Evolutionary conservation across 441 rosid species (phyloP).

Genomic region (Oxalis stricta): DNA sequence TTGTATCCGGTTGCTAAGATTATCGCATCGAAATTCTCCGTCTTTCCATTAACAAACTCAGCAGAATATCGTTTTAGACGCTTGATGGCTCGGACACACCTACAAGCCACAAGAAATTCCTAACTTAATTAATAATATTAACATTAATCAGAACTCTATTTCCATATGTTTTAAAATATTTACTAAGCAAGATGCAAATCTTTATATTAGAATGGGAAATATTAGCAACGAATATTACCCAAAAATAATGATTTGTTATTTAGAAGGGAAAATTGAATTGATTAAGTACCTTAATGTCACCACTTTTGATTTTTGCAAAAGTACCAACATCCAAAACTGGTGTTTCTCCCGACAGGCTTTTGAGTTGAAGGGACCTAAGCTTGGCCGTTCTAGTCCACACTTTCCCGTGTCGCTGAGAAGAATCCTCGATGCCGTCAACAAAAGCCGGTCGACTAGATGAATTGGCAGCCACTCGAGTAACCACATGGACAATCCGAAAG

Average conservation of each 20-base stretch:
- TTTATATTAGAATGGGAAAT: too few relatives aligned
- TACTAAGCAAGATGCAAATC: too few relatives aligned
- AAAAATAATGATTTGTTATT: too few relatives aligned
- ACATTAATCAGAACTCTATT: too few relatives aligned
- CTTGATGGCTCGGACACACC: slow-evolving; percentile 42
- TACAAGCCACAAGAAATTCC: too few relatives aligned
- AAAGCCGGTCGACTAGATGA: slow-evolving; percentile 43
- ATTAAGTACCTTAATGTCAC: slow-evolving; percentile 43
- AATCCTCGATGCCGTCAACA: slow-evolving; percentile 39
- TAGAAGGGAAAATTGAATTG: too few relatives aligned
- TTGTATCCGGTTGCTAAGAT: slow-evolving; percentile 64
- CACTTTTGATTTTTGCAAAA: slow-evolving; percentile 42
- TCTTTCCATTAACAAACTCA: slow-evolving; percentile 35
- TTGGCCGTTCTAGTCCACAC: slow-evolving; percentile 41
- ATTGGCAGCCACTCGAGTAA: slow-evolving; percentile 63
- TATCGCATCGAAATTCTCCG: slow-evolving; percentile 46
- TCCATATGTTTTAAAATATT: too few relatives aligned
- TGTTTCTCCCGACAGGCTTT: slow-evolving; percentile 47
- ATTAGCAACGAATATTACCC: too few relatives aligned
- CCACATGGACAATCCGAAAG: slow-evolving; percentile 76
- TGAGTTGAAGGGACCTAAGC: slow-evolving; percentile 46
- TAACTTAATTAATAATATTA: too few relatives aligned
- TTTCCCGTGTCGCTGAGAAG: slow-evolving; percentile 45
- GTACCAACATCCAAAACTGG: slow-evolving; percentile 57
- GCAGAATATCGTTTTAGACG: slow-evolving; percentile 28